Conservation (phyloP, 23 red algal genomes). For the Pyropia yezoensis region DNA sequence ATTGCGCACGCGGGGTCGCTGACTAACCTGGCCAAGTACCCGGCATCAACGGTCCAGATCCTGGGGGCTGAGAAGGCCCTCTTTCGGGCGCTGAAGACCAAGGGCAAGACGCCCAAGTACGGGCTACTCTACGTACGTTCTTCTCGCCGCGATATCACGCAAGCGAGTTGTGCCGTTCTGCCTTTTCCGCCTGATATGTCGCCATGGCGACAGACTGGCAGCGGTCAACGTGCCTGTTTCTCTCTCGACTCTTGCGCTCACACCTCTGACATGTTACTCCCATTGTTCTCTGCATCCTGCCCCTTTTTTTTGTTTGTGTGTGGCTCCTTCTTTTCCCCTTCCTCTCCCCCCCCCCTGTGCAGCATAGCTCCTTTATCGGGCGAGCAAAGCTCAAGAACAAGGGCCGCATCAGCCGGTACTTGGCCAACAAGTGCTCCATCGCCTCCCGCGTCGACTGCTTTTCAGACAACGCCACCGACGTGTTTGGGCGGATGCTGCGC, state of each 20-base stretch:
- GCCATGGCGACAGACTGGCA: no score
- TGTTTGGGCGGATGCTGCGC: conserved; percentile 78
- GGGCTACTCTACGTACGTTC: conserved; percentile 41
- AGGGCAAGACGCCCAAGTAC: conserved; percentile 96
- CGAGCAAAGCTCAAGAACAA: conserved; percentile 88
- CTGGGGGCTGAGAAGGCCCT: conserved; percentile 98
- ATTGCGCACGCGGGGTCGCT: conserved; percentile 96
- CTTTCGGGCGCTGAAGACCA: conserved; percentile 92
- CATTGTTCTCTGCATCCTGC: no score
- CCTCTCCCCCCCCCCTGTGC: no score
- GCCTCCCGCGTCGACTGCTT: conserved; percentile 95
- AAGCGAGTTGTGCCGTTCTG: background rate
- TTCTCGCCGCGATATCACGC: no score
- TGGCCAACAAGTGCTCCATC: conserved; percentile 92
- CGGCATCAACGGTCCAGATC: conserved; percentile 96
- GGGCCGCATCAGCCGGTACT: conserved; percentile 83
- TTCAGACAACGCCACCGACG: conserved; percentile 48
- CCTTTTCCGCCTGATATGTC: background rate
- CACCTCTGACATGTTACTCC: no score
- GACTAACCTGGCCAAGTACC: conserved; percentile 96
- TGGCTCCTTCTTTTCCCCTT: no score
- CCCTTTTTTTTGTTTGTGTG: no score
- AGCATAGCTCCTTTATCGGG: conserved; percentile 81
- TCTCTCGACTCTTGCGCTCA: no score
- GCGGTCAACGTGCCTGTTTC: no score